Evolutionary conservation across 2,329 filamentous ascomycete genomes (phyloP).

Genomic region (Cordyceps fumosorosea): DNA sequence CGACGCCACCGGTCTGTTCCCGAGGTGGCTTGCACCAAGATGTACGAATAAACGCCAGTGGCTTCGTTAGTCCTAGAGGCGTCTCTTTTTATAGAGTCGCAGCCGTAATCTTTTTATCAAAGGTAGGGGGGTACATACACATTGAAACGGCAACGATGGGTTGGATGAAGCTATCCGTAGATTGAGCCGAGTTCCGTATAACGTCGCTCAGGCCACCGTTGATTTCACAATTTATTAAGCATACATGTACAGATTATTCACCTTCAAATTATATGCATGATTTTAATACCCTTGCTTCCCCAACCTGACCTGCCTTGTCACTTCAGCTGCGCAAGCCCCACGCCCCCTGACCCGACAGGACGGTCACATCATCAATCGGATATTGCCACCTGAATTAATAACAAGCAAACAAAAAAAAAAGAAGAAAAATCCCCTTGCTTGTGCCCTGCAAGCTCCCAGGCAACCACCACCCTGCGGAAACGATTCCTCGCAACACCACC

Average conservation of each 20-base stretch:
- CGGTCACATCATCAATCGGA: constrained; percentile 1
- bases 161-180: too few relatives aligned
- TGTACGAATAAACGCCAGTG: too few relatives aligned
- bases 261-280: not conserved
- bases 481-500: not conserved
- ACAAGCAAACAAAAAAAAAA: not conserved
- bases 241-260: not conserved
- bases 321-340: not conserved
- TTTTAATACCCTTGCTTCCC: not conserved
- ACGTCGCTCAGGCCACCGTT: too few relatives aligned
- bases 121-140: too few relatives aligned
- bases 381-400: not conserved
- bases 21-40: too few relatives aligned
- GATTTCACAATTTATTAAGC: too few relatives aligned
- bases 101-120: too few relatives aligned
- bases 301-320: not conserved
- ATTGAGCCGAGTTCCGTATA: too few relatives aligned
- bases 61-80: too few relatives aligned
- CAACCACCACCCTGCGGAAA: not conserved
- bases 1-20: too few relatives aligned
- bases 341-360: not conserved
- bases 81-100: too few relatives aligned
- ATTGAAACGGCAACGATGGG: too few relatives aligned
- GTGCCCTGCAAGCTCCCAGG: not conserved
- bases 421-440: not conserved